phyloP scores from a whole-genome alignment of 2,329 filamentous ascomycete genomes.

The Dactylonectria estremocensis region DNA sequence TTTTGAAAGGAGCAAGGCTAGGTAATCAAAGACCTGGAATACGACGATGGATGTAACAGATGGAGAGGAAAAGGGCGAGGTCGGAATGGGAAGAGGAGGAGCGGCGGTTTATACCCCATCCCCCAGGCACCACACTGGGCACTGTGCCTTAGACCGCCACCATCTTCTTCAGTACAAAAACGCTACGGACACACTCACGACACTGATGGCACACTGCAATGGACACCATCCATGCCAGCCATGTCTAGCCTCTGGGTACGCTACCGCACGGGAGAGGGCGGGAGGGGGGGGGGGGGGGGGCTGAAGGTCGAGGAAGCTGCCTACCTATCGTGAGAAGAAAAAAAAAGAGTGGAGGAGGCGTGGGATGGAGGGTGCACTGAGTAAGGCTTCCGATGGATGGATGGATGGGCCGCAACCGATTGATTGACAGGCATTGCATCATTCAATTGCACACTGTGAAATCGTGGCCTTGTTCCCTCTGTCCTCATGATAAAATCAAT shows the following conservation, averaged over 20 bases:
- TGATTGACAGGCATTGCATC: slow-evolving; percentile 3
- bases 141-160: slow-evolving; percentile 7
- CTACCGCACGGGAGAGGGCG: not conserved
- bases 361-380: slow-evolving; percentile 17
- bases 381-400: too few relatives aligned
- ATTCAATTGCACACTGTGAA: slow-evolving; percentile 1
- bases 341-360: slow-evolving; percentile 4
- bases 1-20: not conserved
- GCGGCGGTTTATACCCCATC: slow-evolving; percentile 22
- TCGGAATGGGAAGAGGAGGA: slow-evolving; percentile 13
- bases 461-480: not conserved
- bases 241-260: not conserved
- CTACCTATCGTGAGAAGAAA: not conserved
- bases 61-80: slow-evolving; percentile 28
- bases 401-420: not conserved
- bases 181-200: not conserved
- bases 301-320: slow-evolving; percentile 3
- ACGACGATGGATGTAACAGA: slow-evolving; percentile 24
- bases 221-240: too few relatives aligned
- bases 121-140: not conserved
- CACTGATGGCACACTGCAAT: not conserved
- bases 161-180: not conserved
- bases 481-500: not conserved
- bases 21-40: not conserved
- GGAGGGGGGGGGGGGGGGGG: not conserved